Percentiles rank a stretch among this genome's conserved stretches.
Conservation (phyloP, 1,284 basidiomycete genomes). For the Ceratobasidium sp. region DNA sequence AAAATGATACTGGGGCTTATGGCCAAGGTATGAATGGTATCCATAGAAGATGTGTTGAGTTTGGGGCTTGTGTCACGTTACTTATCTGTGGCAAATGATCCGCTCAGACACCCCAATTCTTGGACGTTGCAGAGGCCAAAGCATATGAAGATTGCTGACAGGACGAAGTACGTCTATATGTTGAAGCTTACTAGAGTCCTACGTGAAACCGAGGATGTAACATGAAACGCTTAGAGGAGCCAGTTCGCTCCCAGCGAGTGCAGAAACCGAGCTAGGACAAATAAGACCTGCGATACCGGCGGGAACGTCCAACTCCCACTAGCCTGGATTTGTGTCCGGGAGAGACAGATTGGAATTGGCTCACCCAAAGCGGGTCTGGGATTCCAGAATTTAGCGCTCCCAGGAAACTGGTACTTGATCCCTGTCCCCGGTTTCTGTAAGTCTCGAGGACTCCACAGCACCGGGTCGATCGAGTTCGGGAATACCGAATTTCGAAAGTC, state of each 20-base stretch:
- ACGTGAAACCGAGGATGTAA: constrained; percentile 11
- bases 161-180: constrained; percentile 4
- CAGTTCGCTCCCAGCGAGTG: not conserved
- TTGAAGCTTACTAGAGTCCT: not conserved
- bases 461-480: constrained; percentile 12
- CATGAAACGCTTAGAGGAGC: not conserved
- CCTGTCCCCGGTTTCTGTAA: not conserved
- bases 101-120: constrained; percentile 17
- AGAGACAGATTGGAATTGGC: constrained; percentile 17
- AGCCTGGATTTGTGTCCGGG: not conserved
- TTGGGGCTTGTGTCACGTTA: constrained; percentile 21
- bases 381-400: not conserved
- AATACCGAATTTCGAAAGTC: not conserved
- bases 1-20: constrained; percentile 1
- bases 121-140: not conserved
- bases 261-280: constrained; percentile 5
- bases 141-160: constrained; percentile 25
- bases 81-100: constrained; percentile 19
- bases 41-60: constrained; percentile 13
- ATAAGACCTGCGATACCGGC: constrained; percentile 7
- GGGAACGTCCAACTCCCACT: not conserved
- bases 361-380: not conserved
- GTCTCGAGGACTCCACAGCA: not conserved
- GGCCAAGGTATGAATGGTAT: constrained; percentile 5
- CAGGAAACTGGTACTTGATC: not conserved